Conservation (phyloP, 768 basidiomycete genomes). For the Russula olivacea region DNA sequence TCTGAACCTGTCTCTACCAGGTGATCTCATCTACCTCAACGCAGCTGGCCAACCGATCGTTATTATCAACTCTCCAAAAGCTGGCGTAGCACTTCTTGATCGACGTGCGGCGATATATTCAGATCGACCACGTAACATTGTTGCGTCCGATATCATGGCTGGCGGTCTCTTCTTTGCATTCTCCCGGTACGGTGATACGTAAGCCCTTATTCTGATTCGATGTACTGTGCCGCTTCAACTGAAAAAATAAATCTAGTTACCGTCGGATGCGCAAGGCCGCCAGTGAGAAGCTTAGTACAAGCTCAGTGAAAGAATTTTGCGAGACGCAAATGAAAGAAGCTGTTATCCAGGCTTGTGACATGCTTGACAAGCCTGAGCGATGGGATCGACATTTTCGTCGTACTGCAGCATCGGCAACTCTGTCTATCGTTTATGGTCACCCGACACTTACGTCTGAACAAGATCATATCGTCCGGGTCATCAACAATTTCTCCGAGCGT, state of each 20-base stretch:
- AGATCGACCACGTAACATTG: background rate
- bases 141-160: background rate
- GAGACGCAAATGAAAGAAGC: background rate
- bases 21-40: conserved; percentile 4
- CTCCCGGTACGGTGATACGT: background rate
- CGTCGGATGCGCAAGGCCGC: background rate
- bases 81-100: background rate
- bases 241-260: background rate
- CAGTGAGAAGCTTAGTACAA: background rate
- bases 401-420: background rate
- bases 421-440: background rate
- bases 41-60: background rate
- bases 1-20: background rate
- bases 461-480: background rate
- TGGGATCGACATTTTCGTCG: background rate
- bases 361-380: background rate
- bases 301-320: background rate
- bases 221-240: too few species aligned
- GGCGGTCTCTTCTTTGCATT: background rate
- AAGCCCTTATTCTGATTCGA: background rate
- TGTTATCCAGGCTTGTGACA: background rate
- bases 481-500: background rate
- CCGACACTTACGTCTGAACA: background rate
- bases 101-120: background rate
- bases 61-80: background rate